Evolutionary conservation across 768 basidiomycete genomes (phyloP).

Genomic region (Plicaturopsis crispa): DNA sequence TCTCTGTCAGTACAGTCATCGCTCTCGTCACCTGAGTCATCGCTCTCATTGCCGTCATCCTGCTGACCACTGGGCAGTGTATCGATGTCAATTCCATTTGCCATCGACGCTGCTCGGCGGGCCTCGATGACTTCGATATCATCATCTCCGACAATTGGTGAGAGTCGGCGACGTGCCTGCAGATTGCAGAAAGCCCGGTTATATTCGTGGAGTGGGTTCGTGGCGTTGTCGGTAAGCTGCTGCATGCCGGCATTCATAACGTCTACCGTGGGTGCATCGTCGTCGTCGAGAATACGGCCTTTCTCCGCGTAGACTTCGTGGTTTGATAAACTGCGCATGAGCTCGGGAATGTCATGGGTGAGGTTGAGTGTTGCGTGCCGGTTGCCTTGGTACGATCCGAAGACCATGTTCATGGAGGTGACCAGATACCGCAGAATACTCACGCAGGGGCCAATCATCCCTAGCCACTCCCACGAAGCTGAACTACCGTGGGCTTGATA

Average conservation of each 20-base stretch:
- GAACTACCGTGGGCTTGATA: conserved; percentile 24
- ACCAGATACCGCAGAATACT: conserved; percentile 5
- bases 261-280: conserved; percentile 2
- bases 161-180: conserved; percentile 8
- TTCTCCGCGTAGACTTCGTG: conserved; percentile 5
- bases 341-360: conserved; percentile 2
- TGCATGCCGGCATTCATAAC: conserved; percentile 11
- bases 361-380: conserved; percentile 5
- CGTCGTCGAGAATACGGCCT: conserved; percentile 5
- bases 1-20: too few relatives aligned
- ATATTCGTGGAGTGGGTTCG: conserved; percentile 17
- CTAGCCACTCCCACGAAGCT: conserved; percentile 27
- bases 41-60: background rate
- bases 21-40: background rate
- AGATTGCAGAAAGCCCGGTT: conserved; percentile 14
- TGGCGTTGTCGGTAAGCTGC: conserved; percentile 8
- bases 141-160: conserved; percentile 3
- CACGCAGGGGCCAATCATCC: conserved; percentile 19
- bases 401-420: conserved; percentile 1
- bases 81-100: background rate
- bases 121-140: background rate
- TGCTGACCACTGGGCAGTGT: background rate
- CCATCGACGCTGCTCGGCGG: background rate
- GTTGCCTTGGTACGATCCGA: conserved; percentile 5
- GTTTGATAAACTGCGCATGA: conserved; percentile 6